Evolutionary conservation across 805 yeast species (phyloP), one percentile per base, ranked within the genome.

Genomic region (Pichia kluyveri): DNA sequence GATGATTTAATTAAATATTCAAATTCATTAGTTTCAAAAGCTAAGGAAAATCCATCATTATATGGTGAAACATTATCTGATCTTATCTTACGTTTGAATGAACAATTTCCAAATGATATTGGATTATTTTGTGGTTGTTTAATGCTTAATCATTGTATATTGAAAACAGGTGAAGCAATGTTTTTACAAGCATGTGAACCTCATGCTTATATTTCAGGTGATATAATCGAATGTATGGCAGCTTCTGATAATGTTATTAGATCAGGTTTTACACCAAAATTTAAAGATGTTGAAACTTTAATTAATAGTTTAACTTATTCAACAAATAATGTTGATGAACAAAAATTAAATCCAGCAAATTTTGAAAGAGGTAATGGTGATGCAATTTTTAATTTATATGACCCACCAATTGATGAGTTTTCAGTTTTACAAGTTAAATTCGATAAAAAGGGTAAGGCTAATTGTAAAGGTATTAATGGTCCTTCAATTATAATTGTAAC

Each of bases 191-290:
- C 99, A 41, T 87, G 88, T 69, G 97, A 90, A 67, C 98, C 98
- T 27, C 99, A 93, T 68, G 99, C 99, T 34, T 93, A 93, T 69
- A 91, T 93, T 52, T 76, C 83, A 47, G 99, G 99, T 56, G 98
- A 93, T 67, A 93, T 93, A 57, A 90, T 93, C 61, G 99, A 93
- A 72, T 93, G 99, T 73, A 93, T 93, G 99, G 99, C 99, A 40
- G 97, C 99, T 9, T 83, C 95, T 39, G 99, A 93, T 67, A 93
- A 93, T 60, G 99, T 93, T 49, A 97, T 93, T 44, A 80, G 99
- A 67, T 96, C 97, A 5, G 99, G 99, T 14, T 93, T 93, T 74
- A 93, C 99, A n/a, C 99, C 99, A 53, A 93, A 93, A 68, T 93
- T 91, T 73, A 93, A 91, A 70, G 99, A 93, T 67, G 98, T 93